These are phyloP conservation scores for Raddia guianensis DNA, from an alignment of 176 grass and related monocot species.

Conservation along the genomic window DNA sequence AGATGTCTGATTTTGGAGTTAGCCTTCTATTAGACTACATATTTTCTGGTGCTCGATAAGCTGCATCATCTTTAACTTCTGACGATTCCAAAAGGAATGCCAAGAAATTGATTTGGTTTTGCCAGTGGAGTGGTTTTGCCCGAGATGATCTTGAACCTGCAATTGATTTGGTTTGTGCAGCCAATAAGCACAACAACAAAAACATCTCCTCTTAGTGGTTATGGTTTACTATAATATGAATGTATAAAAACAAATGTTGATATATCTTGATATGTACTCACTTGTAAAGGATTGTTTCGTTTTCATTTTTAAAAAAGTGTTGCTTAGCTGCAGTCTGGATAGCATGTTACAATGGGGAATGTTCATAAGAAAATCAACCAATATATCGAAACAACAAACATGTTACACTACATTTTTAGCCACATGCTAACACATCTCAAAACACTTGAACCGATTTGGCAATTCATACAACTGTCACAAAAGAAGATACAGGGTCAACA, in stretches of 20 bases:
- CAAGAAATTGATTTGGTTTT: slow-evolving; percentile 86
- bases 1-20: slow-evolving; percentile 87
- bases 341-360: neutral
- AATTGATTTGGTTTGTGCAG: neutral
- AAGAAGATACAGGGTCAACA: neutral
- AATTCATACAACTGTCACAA: neutral
- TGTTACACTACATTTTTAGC: neutral
- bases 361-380: neutral
- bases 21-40: slow-evolving; percentile 68
- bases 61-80: slow-evolving; percentile 54
- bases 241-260: neutral
- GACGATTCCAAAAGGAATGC: slow-evolving; percentile 81
- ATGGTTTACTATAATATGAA: neutral
- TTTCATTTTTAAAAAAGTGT: neutral
- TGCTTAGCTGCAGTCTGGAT: neutral
- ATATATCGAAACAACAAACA: neutral
- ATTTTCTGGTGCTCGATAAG: slow-evolving; percentile 80
- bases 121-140: slow-evolving; percentile 87
- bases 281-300: neutral
- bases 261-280: slow-evolving; percentile 13
- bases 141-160: slow-evolving; percentile 81
- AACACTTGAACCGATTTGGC: neutral
- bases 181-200: slow-evolving; percentile 10
- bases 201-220: neutral
- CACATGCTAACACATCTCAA: neutral